Evolutionary conservation across 208 protist genomes (phyloP), one percentile per base, ranked within the genome.

Genomic region (Leishmania lainsoni): DNA sequence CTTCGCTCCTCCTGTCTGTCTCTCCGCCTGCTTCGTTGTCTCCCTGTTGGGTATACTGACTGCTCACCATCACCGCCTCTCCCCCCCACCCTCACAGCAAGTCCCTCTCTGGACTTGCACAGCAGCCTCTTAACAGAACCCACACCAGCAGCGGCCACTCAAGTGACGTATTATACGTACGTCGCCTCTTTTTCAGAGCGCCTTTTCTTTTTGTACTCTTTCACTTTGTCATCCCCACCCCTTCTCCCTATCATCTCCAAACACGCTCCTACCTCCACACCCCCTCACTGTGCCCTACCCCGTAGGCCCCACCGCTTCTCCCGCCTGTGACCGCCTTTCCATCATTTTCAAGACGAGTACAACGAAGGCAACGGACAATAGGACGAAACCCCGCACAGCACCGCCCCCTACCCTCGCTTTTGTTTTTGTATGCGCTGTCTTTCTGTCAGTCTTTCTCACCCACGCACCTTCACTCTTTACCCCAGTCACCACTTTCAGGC

Each of bases 21-120:
- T 49, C 16, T 75, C 68, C n/a, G 70, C 68, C 61, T 51, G n/a
- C 69, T 56, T 76, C 6, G 29, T n/a, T 76, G 39, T 51, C 42
- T 54, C 39, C 20, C 29, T 3, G 26, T 35, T 32, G 61, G 14
- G 29, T 29, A 68, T 68, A 68, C 61, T 39, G 29, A 6, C 70
- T 74, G 29, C 22, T 29, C 4, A 39, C 10, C 29, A 39, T 39
- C 61, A 20, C 29, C 29, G 29, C 61, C 12, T 14, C 59, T 12
- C 29, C 39, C 32, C 29, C 39, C 32, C 22, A 5, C 22, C 22
- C 20, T 22, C 35, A 20, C 65, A 32, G 45, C 61, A 45, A 45
- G 61, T 63, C 58, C 26, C 58, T 32, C n/a, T 63, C 58, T 63
- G 26, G 58, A 32, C n/a, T 16, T 5, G 58, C 26, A 29, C 26